Evolutionary conservation across 192 early-diverging fungal species (phyloP).

Genomic region (Coemansia sp.): DNA sequence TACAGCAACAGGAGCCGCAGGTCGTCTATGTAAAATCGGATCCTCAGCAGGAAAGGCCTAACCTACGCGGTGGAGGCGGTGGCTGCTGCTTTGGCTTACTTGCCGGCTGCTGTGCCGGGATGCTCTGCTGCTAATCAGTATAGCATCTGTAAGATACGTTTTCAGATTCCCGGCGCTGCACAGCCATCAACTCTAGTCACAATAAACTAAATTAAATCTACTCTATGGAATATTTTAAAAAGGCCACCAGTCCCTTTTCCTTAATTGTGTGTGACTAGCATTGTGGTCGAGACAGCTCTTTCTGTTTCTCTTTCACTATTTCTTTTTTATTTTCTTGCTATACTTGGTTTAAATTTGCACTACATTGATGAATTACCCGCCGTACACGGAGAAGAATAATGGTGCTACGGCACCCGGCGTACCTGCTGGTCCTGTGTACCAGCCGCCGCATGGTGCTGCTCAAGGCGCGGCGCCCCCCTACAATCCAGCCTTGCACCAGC

Average conservation of each 20-base stretch:
- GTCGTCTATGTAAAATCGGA: conserved; percentile 33
- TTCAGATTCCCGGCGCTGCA: not conserved
- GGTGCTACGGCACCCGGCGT: not conserved
- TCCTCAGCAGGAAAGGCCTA: not conserved
- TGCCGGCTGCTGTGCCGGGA: conserved; percentile 19
- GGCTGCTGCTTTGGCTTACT: conserved; percentile 26
- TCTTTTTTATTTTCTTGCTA: not conserved
- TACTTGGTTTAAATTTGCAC: not conserved
- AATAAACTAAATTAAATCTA: not conserved
- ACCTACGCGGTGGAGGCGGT: conserved; percentile 13
- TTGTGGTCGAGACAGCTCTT: not conserved
- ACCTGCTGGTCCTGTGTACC: not conserved
- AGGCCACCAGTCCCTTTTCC: not conserved
- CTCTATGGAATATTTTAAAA: not conserved
- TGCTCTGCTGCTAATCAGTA: conserved; percentile 16
- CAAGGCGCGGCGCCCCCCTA: not conserved
- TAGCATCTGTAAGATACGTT: not conserved
- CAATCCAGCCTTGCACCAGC: not conserved
- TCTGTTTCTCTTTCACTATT: not conserved
- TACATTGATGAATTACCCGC: not conserved
- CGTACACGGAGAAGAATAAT: not conserved
- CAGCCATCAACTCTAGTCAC: not conserved
- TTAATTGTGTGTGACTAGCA: not conserved
- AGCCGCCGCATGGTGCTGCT: not conserved
- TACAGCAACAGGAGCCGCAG: conserved; percentile 25